phyloP scores from a whole-genome alignment of 345 rosid genomes.

The Cardamine occulta region DNA sequence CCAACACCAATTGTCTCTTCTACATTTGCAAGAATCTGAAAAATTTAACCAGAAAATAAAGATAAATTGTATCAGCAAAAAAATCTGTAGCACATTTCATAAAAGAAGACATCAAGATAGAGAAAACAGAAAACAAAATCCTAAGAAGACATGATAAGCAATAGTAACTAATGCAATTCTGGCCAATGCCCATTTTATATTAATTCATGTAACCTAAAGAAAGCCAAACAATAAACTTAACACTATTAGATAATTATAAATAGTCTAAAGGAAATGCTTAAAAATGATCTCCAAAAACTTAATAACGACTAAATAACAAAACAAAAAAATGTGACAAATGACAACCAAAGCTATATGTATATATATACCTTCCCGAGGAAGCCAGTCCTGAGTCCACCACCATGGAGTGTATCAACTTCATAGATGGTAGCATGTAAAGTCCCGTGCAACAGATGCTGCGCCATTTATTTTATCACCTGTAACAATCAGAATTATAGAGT shows the following conservation, averaged over 20 bases:
- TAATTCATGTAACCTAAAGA: background rate
- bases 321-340: background rate
- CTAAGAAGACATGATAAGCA: background rate
- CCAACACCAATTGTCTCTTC: constrained; percentile 85
- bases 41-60: background rate
- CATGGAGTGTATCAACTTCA: constrained; percentile 71
- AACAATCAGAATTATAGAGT: background rate
- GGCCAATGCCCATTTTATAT: background rate
- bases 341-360: background rate
- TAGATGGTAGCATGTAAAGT: constrained; percentile 89
- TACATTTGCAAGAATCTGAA: constrained; percentile 70
- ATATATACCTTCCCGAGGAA: constrained; percentile 72
- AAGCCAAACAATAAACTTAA: background rate
- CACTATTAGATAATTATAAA: background rate
- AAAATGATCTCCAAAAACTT: background rate
- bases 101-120: background rate
- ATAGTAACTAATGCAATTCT: background rate
- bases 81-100: background rate
- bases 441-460: constrained; percentile 76
- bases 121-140: background rate
- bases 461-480: constrained; percentile 60
- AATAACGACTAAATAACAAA: background rate
- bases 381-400: constrained; percentile 50
- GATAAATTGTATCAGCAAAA: background rate
- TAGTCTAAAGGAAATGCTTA: background rate